Conservation (phyloP, 108 stramenopile genomes). For the Stephanodiscus minutulus region DNA sequence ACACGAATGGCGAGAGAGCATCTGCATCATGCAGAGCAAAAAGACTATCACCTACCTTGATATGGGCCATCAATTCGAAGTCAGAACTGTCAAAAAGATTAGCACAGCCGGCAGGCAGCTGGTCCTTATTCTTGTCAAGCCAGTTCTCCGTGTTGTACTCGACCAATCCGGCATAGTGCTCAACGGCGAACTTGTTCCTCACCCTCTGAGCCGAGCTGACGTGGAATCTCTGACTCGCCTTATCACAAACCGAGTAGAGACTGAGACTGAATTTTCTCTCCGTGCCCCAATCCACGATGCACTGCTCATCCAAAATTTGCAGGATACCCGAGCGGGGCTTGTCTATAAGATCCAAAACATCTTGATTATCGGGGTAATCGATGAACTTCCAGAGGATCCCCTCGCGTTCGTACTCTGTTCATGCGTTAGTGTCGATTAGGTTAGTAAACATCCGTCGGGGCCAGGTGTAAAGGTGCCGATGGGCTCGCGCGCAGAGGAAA, state of each 20-base stretch:
- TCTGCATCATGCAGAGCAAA: not conserved
- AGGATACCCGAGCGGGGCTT: slow-evolving; percentile 80
- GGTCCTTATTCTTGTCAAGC: slow-evolving; percentile 94
- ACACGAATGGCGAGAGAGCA: not conserved
- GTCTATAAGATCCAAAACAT: slow-evolving; percentile 90
- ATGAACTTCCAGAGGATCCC: slow-evolving; percentile 93
- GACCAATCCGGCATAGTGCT: slow-evolving; percentile 92
- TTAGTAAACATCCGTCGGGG: not conserved
- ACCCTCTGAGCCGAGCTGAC: slow-evolving; percentile 64
- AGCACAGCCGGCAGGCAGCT: slow-evolving; percentile 82
- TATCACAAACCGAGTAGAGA: slow-evolving; percentile 64
- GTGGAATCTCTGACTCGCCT: slow-evolving; percentile 52
- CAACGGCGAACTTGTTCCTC: slow-evolving; percentile 70
- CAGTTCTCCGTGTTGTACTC: slow-evolving; percentile 83
- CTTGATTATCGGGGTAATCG: slow-evolving; percentile 91
- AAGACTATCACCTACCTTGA: slow-evolving; percentile 36
- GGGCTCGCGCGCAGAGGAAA: not conserved
- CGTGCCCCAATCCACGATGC: slow-evolving; percentile 63
- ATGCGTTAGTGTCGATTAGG: not conserved
- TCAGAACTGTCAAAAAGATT: slow-evolving; percentile 75
- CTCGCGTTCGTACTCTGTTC: slow-evolving; percentile 76
- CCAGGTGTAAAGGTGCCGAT: slow-evolving; percentile 63
- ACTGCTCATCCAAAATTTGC: slow-evolving; percentile 84
- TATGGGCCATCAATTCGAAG: slow-evolving; percentile 44
- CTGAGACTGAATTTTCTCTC: slow-evolving; percentile 65